Evolutionary conservation across 805 yeast genomes (phyloP).

Genomic region (Groenewaldozyma tartarivorans): DNA sequence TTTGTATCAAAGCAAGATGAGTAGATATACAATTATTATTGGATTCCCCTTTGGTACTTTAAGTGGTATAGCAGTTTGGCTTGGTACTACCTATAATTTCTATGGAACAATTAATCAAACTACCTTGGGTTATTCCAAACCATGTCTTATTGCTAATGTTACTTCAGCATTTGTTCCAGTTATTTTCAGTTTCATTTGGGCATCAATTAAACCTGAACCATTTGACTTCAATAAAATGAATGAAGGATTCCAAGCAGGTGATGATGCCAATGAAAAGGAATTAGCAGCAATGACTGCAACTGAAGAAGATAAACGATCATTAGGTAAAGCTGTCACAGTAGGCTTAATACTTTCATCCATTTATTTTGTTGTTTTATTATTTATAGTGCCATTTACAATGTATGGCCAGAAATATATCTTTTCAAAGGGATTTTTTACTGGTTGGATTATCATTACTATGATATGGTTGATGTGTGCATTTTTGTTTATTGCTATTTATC

Average conservation of each 20-base stretch:
- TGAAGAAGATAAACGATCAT: slow-evolving; percentile 41
- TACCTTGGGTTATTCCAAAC: slow-evolving; percentile 20
- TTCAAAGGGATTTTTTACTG: slow-evolving; percentile 68
- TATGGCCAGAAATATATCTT: slow-evolving; percentile 71
- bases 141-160: slow-evolving; percentile 25
- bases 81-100: slow-evolving; percentile 34
- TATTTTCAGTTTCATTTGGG: slow-evolving; percentile 8
- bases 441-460: slow-evolving; percentile 75
- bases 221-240: slow-evolving; percentile 44
- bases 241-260: slow-evolving; percentile 33
- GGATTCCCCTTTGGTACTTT: slow-evolving; percentile 70
- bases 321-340: slow-evolving; percentile 46
- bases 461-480: slow-evolving; percentile 58
- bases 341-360: slow-evolving; percentile 46
- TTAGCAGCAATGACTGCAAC: slow-evolving; percentile 23
- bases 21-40: slow-evolving; percentile 53
- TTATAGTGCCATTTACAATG: slow-evolving; percentile 92
- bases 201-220: slow-evolving; percentile 22
- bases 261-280: slow-evolving; percentile 30
- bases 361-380: slow-evolving; percentile 52
- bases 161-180: slow-evolving; percentile 22
- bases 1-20: slow-evolving; percentile 54
- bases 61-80: slow-evolving; percentile 61
- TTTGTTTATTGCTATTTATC: slow-evolving; percentile 54
- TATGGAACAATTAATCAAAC: slow-evolving; percentile 21